phyloP scores from a whole-genome alignment of 169 alveolate genomes.

The Eimeria praecox region DNA sequence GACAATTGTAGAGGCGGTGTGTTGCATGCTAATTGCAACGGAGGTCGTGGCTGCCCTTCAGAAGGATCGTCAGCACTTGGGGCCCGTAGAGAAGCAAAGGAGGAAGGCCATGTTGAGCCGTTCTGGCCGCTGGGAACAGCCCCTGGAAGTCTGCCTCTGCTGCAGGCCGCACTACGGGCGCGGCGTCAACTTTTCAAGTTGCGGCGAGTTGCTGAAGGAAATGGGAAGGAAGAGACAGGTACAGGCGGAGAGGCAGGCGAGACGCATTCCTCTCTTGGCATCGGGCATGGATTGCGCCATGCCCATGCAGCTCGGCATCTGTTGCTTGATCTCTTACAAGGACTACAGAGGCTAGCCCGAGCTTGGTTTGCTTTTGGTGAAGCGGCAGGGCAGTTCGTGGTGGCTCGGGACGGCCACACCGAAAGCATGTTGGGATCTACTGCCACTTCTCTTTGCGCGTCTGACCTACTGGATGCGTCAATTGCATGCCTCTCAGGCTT shows the following conservation, averaged over 20 bases:
- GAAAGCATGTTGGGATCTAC: not conserved
- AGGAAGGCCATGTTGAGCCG: not conserved
- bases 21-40: not conserved
- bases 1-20: not conserved
- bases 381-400: slow-evolving; percentile 14
- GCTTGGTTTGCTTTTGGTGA: slow-evolving; percentile 38
- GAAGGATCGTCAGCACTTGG: not conserved
- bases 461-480: slow-evolving; percentile 43
- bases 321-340: slow-evolving; percentile 25
- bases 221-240: slow-evolving; percentile 2
- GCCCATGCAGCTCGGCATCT: slow-evolving; percentile 60
- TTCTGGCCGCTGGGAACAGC: slow-evolving; percentile 54
- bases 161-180: slow-evolving; percentile 21
- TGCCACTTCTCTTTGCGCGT: not conserved
- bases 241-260: slow-evolving; percentile 8
- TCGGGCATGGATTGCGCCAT: not conserved
- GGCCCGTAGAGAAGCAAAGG: not conserved
- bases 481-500: slow-evolving; percentile 45
- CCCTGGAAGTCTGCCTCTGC: not conserved
- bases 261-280: not conserved
- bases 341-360: slow-evolving; percentile 65
- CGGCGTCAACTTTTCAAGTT: slow-evolving; percentile 53
- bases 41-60: not conserved
- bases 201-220: slow-evolving; percentile 18
- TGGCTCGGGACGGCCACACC: slow-evolving; percentile 4